A percentile compares a stretch with the other conserved stretches of the same genome.
Evolutionary conservation across 805 yeast genomes (phyloP).

Genomic region (Candida xiaguanensis): DNA sequence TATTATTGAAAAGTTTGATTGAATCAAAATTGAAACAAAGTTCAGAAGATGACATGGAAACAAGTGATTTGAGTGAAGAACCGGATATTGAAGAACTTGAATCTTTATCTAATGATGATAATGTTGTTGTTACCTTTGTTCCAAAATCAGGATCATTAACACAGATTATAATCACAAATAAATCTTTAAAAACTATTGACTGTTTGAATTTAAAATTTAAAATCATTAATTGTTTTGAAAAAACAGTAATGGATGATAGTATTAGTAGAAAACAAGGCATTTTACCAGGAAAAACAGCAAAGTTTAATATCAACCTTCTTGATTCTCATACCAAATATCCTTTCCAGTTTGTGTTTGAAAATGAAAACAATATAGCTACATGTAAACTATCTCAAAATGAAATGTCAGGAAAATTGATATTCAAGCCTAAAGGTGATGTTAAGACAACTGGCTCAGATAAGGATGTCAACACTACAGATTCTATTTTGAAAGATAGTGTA

Average conservation of each 20-base stretch:
- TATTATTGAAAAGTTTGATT: slow-evolving; percentile 20
- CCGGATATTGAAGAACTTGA: no score
- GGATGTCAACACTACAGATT: slow-evolving; percentile 28
- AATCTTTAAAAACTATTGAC: slow-evolving; percentile 20
- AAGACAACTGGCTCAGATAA: slow-evolving; percentile 14
- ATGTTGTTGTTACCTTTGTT: slow-evolving; percentile 19
- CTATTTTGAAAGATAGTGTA: slow-evolving; percentile 19
- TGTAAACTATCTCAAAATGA: slow-evolving; percentile 21
- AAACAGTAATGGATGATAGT: slow-evolving; percentile 21
- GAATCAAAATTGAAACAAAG: slow-evolving; percentile 7
- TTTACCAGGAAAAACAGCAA: slow-evolving; percentile 25
- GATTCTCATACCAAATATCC: slow-evolving; percentile 32
- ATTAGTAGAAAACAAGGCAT: slow-evolving; percentile 31
- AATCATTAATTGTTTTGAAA: slow-evolving; percentile 26
- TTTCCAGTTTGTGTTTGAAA: slow-evolving; percentile 25
- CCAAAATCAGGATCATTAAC: slow-evolving; percentile 31
- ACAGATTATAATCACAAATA: slow-evolving; percentile 29
- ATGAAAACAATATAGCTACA: slow-evolving; percentile 15
- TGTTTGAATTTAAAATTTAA: slow-evolving; percentile 28
- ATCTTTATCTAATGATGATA: slow-evolving; percentile 7
- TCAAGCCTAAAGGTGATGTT: slow-evolving; percentile 5
- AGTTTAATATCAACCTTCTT: slow-evolving; percentile 30
- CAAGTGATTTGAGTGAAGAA: no score
- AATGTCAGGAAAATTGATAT: slow-evolving; percentile 20
- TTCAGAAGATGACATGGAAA: slow-evolving; percentile 1